Evolutionary conservation across 139 green algal genomes (phyloP).

Genomic region (Asterochloris sp.): DNA sequence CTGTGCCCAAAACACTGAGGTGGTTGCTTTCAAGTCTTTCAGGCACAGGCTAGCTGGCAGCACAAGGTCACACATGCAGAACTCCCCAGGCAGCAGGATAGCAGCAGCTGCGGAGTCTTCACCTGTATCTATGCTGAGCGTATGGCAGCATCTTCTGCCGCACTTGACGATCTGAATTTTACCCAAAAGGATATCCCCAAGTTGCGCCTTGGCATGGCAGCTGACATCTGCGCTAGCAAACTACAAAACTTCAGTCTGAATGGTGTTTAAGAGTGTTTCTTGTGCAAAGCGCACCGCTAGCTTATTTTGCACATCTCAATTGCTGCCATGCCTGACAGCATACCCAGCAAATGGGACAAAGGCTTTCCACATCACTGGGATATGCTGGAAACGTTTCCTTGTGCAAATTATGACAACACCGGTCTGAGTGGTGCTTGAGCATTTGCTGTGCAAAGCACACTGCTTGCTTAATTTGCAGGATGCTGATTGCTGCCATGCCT

Average conservation of each 20-base stretch:
- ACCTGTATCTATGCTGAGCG: slow-evolving; percentile 21
- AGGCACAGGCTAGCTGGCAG: neutral
- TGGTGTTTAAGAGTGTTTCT: too few relatives aligned
- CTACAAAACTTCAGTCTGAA: too few relatives aligned
- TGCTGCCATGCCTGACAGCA: neutral
- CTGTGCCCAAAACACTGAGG: neutral
- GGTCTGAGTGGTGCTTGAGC: neutral
- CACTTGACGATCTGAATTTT: neutral
- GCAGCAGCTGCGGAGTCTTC: slow-evolving; percentile 20
- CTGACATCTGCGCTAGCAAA: slow-evolving; percentile 4
- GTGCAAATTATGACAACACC: neutral
- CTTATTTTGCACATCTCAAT: too few relatives aligned
- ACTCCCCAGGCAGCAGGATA: slow-evolving; percentile 17
- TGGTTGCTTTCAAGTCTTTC: neutral
- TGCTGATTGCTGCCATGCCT: neutral
- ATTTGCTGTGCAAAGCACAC: neutral
- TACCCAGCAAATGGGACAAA: neutral
- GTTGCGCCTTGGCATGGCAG: slow-evolving; percentile 14
- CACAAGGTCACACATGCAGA: neutral
- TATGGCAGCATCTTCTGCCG: neutral
- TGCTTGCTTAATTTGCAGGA: neutral
- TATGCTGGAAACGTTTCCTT: neutral
- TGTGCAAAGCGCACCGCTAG: too few relatives aligned
- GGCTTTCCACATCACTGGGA: neutral
- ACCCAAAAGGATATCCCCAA: slow-evolving; percentile 19